A percentile compares a stretch with the other conserved stretches of the same genome.
phyloP scores from a whole-genome alignment of 2,329 filamentous ascomycete genomes.

The Diaporthe nobilis region DNA sequence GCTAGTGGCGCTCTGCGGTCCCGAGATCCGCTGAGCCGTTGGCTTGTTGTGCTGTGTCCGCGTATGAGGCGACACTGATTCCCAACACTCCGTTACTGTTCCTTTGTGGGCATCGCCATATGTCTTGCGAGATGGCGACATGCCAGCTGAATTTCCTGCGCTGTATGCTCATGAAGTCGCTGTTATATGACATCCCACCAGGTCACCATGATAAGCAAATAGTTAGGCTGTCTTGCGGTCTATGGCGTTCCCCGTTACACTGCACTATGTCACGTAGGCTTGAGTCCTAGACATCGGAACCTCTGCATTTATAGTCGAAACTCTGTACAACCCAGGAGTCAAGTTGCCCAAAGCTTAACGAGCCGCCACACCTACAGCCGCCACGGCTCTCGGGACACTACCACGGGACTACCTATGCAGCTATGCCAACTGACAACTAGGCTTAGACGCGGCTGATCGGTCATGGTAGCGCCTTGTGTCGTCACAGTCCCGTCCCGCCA shows the following conservation, averaged over 20 bases:
- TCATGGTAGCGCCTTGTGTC: not conserved
- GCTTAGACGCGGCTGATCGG: conserved; percentile 22
- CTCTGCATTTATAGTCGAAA: not conserved
- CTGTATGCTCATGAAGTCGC: no score
- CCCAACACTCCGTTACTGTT: not conserved
- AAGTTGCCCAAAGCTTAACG: not conserved
- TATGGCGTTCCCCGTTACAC: not conserved
- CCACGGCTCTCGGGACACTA: conserved; percentile 29
- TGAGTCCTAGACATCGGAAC: not conserved
- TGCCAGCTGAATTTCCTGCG: not conserved
- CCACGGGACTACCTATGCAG: not conserved
- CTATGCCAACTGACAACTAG: conserved; percentile 7
- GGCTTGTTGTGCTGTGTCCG: not conserved
- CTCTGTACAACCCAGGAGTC: not conserved
- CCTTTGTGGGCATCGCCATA: not conserved
- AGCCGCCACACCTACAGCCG: conserved; percentile 21
- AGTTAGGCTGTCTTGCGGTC: not conserved
- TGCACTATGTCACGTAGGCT: not conserved
- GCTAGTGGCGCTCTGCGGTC: conserved; percentile 36
- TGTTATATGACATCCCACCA: not conserved
- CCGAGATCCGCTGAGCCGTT: conserved; percentile 37
- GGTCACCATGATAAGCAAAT: not conserved
- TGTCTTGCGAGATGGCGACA: not conserved
- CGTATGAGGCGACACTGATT: conserved; percentile 1
- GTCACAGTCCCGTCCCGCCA: conserved; percentile 20